Percentiles rank a stretch among this genome's conserved stretches.
Conservation (phyloP, 192 early-diverging fungal species). For the Dimargaris cristalligena region DNA sequence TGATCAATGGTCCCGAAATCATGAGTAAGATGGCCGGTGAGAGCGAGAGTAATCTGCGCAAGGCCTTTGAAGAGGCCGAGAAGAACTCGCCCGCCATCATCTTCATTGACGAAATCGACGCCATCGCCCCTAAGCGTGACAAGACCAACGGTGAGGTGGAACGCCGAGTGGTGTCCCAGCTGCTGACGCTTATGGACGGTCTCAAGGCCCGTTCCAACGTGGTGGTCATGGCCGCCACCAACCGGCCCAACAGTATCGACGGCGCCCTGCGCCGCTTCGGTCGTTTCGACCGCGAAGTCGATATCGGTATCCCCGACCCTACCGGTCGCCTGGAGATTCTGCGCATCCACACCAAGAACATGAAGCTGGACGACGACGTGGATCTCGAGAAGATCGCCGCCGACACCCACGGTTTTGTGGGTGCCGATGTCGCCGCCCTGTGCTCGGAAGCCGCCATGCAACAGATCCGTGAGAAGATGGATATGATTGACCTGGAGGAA, state of each 20-base stretch:
- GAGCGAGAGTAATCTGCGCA: constrained; percentile 90
- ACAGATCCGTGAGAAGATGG: constrained; percentile 99
- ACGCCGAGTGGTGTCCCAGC: constrained; percentile 93
- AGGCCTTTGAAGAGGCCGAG: constrained; percentile 98
- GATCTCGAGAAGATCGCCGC: constrained; percentile 93
- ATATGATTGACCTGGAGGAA: constrained; percentile 92
- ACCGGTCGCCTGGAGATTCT: constrained; percentile 96
- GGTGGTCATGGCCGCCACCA: constrained; percentile 98
- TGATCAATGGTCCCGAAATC: constrained; percentile 98
- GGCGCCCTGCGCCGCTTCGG: constrained; percentile 97
- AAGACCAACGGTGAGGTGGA: constrained; percentile 99
- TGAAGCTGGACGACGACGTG: constrained; percentile 94
- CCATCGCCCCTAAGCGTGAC: constrained; percentile 98
- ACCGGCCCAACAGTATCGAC: constrained; percentile 97
- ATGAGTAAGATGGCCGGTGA: constrained; percentile 99
- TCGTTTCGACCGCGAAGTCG: constrained; percentile 96
- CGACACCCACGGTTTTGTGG: constrained; percentile 95
- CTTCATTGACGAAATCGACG: constrained; percentile 98
- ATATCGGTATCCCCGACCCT: constrained; percentile 98
- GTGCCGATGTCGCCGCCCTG: constrained; percentile 90
- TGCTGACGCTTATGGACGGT: constrained; percentile 97
- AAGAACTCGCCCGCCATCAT: constrained; percentile 95
- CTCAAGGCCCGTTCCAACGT: constrained; percentile 93
- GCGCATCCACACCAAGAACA: constrained; percentile 99
- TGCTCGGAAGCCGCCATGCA: constrained; percentile 99